Evolutionary conservation across 1,284 basidiomycete species (phyloP).

Genomic region (Stereum hirsutum): DNA sequence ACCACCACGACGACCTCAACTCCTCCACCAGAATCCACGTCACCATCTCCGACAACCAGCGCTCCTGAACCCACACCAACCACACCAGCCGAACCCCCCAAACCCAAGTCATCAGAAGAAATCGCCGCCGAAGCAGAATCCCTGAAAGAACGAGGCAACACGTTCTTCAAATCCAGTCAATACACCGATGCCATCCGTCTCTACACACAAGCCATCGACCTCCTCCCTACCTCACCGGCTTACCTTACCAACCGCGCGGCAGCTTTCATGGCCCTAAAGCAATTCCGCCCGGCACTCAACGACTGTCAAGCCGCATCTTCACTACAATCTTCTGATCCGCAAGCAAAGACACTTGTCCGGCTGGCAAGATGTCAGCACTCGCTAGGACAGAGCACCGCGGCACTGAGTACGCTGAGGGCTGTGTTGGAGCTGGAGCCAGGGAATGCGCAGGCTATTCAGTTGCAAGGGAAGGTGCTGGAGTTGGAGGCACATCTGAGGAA

Average conservation of each 20-base stretch:
- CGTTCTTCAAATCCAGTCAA: slow-evolving; percentile 57
- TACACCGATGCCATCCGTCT: slow-evolving; percentile 68
- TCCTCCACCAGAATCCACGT: too few species aligned
- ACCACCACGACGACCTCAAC: too few species aligned
- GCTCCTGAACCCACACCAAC: neutral
- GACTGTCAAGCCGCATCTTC: slow-evolving; percentile 73
- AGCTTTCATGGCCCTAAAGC: slow-evolving; percentile 75
- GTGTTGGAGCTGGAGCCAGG: slow-evolving; percentile 46
- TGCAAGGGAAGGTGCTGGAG: slow-evolving; percentile 50
- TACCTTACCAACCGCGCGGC: slow-evolving; percentile 84
- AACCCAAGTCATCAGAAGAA: slow-evolving; percentile 11
- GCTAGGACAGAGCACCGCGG: slow-evolving; percentile 56
- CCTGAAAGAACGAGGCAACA: slow-evolving; percentile 67
- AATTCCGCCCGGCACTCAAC: slow-evolving; percentile 61
- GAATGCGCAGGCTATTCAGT: slow-evolving; percentile 46
- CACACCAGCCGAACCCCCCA: neutral
- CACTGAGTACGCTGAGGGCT: slow-evolving; percentile 50
- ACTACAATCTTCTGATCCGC: slow-evolving; percentile 44
- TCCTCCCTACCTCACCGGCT: slow-evolving; percentile 61
- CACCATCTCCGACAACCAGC: too few species aligned
- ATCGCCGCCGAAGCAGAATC: slow-evolving; percentile 37
- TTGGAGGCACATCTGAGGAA: slow-evolving; percentile 59
- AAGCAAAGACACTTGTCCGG: slow-evolving; percentile 65
- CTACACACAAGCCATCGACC: slow-evolving; percentile 72
- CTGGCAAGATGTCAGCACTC: slow-evolving; percentile 77